Base-by-base conservation (phyloP, 1,139 yeast species). In the Debaryomycetaceae sp. region DNA sequence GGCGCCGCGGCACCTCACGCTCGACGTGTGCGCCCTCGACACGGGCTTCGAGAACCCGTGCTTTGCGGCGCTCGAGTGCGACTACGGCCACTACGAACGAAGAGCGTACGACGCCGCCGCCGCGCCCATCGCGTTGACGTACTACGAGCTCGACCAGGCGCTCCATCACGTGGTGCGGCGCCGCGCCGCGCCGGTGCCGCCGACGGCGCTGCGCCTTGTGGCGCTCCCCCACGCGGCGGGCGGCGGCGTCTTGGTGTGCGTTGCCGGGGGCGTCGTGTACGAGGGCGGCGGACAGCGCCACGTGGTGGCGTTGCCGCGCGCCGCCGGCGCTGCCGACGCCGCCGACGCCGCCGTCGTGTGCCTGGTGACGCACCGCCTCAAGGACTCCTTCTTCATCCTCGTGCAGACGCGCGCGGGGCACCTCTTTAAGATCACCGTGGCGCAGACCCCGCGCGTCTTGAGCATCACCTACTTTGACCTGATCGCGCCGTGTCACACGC, bases 131-230 rank as follows among this genome's bases (percentile, higher is more conserved):
- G 36, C 52, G 3, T 38, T 39, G 12, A 71, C 75, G 6, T 82
- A 72, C 51, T 89, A 89, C 55, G 93, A 85, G 48, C 59, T 89
- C 18, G 97, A 91, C 52, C 70, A 84, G 31, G 96, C 97, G 0
- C 61, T 89, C 33, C 88, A 89, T 48, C 83, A 82, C 48, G 72
- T 88, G 2, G 65, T 82, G 2, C 71, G 70, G 35, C 44, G 44
- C 15, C 68, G 64, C 36, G 35, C 51, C 72, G 3, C 68, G 58
- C 20, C 51, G 43, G 4, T 51, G 2, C 52, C 54, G 0, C 39
- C 45, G 0, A 47, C 61, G 15, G 51, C 68, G 1, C 48, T 46
- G 18, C 46, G 55, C 29, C 37, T 65, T 18, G 46, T 66, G 4
- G 59, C 71, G 0, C 40, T 65, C 23, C 67, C 68, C 0, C 50